Evolutionary conservation across 352 stramenopile species (phyloP), one percentile per base, ranked within the genome.

Genomic region (Phytophthora multivora): DNA sequence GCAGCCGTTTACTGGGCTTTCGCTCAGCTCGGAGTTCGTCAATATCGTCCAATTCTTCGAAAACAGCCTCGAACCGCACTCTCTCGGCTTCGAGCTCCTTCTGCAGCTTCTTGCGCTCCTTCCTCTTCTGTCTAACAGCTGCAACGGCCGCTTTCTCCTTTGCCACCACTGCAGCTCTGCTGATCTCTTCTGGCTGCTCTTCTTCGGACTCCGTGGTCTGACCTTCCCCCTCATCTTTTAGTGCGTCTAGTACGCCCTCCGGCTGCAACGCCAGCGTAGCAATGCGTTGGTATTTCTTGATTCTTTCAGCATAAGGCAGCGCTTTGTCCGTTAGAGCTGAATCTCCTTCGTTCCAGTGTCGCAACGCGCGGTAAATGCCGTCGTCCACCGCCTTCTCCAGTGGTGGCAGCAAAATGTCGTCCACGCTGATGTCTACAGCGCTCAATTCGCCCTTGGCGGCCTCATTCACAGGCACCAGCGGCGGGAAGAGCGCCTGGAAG

Each of bases 281-380:
- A 18, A 90, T 75, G 4, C 73, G 68, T 13, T 83, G 81, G 54
- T 90, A 89, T 41, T 80, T 80, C 39, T 75, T 75, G 10, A 90
- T 48, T 30, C 81, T 71, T 48, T 91, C 78, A 13, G 72, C 55
- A 57, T 89, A 90, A 9, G 66, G 35, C 63, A 90, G 64, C 26
- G 77, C 70, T 25, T 74, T 59, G 47, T 93, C 83, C 16, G 69
- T 66, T 2, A 71, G 45, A 1, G 74, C 81, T 10, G 76, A 69
- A 39, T 88, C 69, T 35, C 75, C 56, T 35, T 71, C 66, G 58
- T 93, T 93, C 83, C 83, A 93, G 40, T 61, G 73, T 35, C 69
- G 69, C 25, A 93, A 64, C 13, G 81, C 81, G 38, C 71, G 61
- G 56, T 89, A 83, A 28, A 93, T 73, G 12, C 77, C 61, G 18